These are phyloP conservation scores for Sporopachydermia cereana DNA, from an alignment of 1,139 yeast genomes.

Conservation along the genomic window DNA sequence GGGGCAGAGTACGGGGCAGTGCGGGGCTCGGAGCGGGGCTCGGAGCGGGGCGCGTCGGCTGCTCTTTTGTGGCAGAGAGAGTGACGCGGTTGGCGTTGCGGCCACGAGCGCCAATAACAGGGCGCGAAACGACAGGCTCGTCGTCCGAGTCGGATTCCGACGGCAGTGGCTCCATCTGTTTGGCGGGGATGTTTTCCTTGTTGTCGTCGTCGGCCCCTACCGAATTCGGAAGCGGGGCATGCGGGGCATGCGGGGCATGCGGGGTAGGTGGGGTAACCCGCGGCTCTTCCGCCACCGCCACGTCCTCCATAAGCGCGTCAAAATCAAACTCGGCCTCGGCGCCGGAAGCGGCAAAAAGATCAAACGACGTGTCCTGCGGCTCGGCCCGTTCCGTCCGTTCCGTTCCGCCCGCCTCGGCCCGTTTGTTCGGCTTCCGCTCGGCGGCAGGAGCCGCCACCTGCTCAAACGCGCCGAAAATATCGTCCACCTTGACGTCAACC, in stretches of 20 bases:
- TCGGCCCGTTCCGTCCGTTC: background rate
- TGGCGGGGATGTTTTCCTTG: background rate
- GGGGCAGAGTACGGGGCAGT: background rate
- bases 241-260: background rate
- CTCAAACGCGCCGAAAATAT: conserved; percentile 35
- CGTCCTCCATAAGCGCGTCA: background rate
- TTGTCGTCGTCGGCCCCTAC: too few relatives aligned
- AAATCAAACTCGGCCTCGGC: conserved; percentile 6
- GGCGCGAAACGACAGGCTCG: background rate
- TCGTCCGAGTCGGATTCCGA: background rate
- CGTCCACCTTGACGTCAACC: conserved; percentile 30
- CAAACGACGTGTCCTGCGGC: background rate
- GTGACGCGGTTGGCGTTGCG: background rate
- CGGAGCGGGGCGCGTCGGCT: conserved; percentile 18
- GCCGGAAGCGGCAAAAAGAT: conserved; percentile 4
- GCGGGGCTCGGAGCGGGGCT: conserved; percentile 22
- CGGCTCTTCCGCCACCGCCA: background rate
- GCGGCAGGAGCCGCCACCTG: conserved; percentile 6
- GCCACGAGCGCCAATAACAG: background rate
- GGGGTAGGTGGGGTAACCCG: background rate
- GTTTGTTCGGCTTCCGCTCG: conserved; percentile 11
- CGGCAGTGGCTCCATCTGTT: background rate
- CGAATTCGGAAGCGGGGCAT: too few relatives aligned
- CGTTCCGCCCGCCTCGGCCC: conserved; percentile 16
- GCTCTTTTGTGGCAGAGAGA: conserved; percentile 2